Evolutionary conservation across 140 eudicot species (phyloP), one percentile per base, ranked within the genome.

Genomic region (Stevia rebaudiana): DNA sequence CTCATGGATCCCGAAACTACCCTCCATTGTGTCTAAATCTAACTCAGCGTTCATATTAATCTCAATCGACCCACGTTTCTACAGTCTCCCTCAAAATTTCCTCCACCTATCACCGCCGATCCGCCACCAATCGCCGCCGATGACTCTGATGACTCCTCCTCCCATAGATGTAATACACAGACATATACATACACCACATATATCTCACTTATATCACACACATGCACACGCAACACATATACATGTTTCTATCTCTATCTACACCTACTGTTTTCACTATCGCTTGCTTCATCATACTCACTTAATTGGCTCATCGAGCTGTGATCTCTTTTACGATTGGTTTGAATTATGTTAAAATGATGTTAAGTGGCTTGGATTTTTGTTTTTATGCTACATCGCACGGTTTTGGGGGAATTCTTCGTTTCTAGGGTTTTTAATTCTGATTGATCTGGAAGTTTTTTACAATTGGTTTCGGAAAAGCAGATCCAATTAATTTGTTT

Each of bases 91-190:
- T 63, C 42, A 47, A 58, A 39, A 28, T 60, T 67, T 43, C 72
- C 66, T 40, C 67, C 62, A 39, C 51, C 76, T 43, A 48, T 74
- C 50, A 39, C 73, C 69, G 69, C 71, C 83, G 63, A 64, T 81
- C 61, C 71, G 51, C 17, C 66, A 43, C 64, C 55, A 43, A 71
- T 70, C 66, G 40, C 72, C 54, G 73, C 50, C 83, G 78, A 84
- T 80, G 90, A 84, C 90, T 60, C 79, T 84, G 51, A 79, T 68
- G 78, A 84, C 83, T 31, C 80, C 86, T 71, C 81, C 89, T 65
- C 82, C 81, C 53, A 52, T 84, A 52, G 83, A 80, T 42, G 90
- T 80, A 82, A 68, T 46, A 31, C 41, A 28, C 62, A 40, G 49
- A 24, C 75, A 24, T 62, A 69, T 60, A 21, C 52, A 69, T 39